These are phyloP conservation scores for Ceratobasidium theobromae DNA, from an alignment of 1,284 basidiomycete species.

Conservation along the genomic window DNA sequence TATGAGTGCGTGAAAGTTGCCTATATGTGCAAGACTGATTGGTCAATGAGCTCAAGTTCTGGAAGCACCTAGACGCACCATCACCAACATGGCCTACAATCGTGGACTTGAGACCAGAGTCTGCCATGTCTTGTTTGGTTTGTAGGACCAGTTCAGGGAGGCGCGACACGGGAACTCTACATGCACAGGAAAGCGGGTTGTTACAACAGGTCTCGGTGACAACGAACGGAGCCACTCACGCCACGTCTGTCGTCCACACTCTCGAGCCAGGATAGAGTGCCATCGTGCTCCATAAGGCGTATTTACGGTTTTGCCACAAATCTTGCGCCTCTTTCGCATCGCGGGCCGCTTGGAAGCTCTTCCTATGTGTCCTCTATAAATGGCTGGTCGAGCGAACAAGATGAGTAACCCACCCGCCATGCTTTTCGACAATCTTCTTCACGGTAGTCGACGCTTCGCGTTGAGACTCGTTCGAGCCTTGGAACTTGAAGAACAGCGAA, in stretches of 20 bases:
- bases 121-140: constrained; percentile 70
- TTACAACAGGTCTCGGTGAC: constrained; percentile 51
- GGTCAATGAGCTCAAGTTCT: constrained; percentile 18
- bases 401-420: constrained; percentile 53
- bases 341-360: constrained; percentile 68
- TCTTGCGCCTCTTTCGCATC: constrained; percentile 68
- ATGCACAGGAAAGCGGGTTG: background rate
- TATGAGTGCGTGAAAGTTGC: constrained; percentile 56
- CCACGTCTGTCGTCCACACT: constrained; percentile 81
- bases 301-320: constrained; percentile 86
- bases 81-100: constrained; percentile 86
- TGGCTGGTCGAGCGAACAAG: background rate
- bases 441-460: constrained; percentile 64
- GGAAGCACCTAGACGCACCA: constrained; percentile 50
- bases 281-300: constrained; percentile 71
- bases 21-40: constrained; percentile 39
- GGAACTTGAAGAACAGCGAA: constrained; percentile 86
- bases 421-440: constrained; percentile 57
- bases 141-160: constrained; percentile 74
- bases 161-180: constrained; percentile 76
- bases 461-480: constrained; percentile 65
- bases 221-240: too few species aligned
- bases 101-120: constrained; percentile 60
- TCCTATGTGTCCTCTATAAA: constrained; percentile 35
- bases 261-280: constrained; percentile 61